Base-by-base conservation (phyloP, 345 rosid species). In the Populus nigra region DNA sequence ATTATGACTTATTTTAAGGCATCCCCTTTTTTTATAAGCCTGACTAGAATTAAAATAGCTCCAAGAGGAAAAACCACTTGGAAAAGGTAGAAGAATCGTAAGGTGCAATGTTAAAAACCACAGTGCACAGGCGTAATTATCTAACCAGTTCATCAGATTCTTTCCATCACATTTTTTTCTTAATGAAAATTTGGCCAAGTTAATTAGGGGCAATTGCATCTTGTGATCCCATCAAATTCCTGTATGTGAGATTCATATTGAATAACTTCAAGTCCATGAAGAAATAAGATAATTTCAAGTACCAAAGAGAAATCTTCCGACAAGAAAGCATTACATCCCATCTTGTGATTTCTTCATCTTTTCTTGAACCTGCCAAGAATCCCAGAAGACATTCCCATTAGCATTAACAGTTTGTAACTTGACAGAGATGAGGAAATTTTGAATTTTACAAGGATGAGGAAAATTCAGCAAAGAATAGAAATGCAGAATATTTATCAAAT, bases 331-430 rank as follows among this genome's bases (percentile, higher is more conserved):
- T 18, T 69, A 39, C 50, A 66, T 69, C 23, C 69, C 62, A 27
- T 31, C 65, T 68, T 72, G 50, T 16, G 39, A 62, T 73, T 41
- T 62, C 63, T 62, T 80, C 85, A 79, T 81, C 86, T 77, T 75
- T 68, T 75, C 78, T 67, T 84, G 73, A n/a, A 71, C 85, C 89
- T 83, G 89, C 79, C 35, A 72, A 55, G 33, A 61, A 76, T 45
- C 68, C 38, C 15, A 23, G 39, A 66, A 72, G 73, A 41, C 25
- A 49, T 23, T 39, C 65, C 16, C 69, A 41, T 77, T 18, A 69
- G 29, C 65, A 3, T 33, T n/a, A 59, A 59, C 65, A 1, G 65
- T 23, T 59, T 23, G 29, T 59, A n/a, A 4, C 65, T 23, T 59
- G 9, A 29, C 25, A 36, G 35, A 68, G 12, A 23, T n/a, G 17